Evolutionary conservation across 495 filamentous ascomycete species (phyloP), one percentile per base, ranked within the genome.

Genomic region (Ascodesmis nigricans): DNA sequence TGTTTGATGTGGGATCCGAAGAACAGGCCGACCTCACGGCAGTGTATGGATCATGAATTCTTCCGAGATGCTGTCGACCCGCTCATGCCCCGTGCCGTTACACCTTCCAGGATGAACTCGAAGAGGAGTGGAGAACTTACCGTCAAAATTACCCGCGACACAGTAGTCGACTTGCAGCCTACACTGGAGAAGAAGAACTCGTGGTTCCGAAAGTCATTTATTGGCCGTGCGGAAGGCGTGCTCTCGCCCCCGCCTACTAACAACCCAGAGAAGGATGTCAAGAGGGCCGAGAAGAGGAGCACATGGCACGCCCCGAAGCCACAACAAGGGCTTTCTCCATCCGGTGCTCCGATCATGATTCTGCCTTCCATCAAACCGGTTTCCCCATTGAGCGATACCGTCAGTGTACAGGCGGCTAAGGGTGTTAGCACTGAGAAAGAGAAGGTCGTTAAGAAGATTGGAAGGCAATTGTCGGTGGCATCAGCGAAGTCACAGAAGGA

Each of bases 1-100:
- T 99, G 90, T 58, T 57, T 99, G 39, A 91, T 95, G 87, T 99
- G 90, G 90, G 90, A 99, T 56, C 90, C 90, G 10, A 83, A 82
- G 58, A 71, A 60, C 53, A 65, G 90, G 36, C 90, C 90, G 31
- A 99, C 90, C n/a, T 91, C 83, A 21, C 70, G 73, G 0, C 83
- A 95, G 55, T 84, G 90, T 6, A 55, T 95, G 45, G 73, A 71
- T 21, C 90, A 95, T 49, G 84, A 93, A 43, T 99, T 82, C 55
- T 99, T 99, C 51, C 60, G 65, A n/a, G 90, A 95, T 59, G 90
- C 90, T 1, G 68, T 87, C 17, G 90, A 99, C 53, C 90, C 90
- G 14, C 51, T 95, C 18, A 65, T 82, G 31, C 82, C 84, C n/a
- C 84, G 79, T 58, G 90, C 82, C 8, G 81, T 78, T 2, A 73